Percentiles rank a stretch among this genome's conserved stretches.
Evolutionary conservation across 2,329 filamentous ascomycete species (phyloP).

Genomic region (Penicillium sumatraense): DNA sequence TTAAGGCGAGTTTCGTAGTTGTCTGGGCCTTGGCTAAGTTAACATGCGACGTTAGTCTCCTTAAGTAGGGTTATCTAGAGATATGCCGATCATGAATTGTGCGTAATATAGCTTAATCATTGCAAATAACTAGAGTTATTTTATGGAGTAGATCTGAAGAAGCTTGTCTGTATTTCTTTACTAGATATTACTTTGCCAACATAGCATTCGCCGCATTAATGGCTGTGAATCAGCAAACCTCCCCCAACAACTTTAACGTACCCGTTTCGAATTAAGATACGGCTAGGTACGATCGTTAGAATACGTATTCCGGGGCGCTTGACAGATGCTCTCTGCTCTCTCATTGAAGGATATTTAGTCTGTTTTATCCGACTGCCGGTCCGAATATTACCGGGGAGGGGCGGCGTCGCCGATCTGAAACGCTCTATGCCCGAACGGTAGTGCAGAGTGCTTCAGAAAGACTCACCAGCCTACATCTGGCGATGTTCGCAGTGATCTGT

Average conservation of each 20-base stretch:
- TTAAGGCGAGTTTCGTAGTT: not conserved
- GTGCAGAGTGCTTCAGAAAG: constrained; percentile 13
- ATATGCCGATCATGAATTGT: not conserved
- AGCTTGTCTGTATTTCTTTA: not conserved
- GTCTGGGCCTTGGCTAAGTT: not conserved
- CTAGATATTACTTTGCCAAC: not conserved
- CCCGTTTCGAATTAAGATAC: not conserved
- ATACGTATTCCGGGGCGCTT: not conserved
- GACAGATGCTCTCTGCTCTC: not conserved
- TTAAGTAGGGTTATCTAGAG: not conserved
- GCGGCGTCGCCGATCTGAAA: constrained; percentile 22
- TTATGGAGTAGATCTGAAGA: not conserved
- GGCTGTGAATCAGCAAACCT: not conserved
- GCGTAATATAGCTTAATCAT: not conserved
- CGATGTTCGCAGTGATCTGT: constrained; percentile 2
- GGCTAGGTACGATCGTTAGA: not conserved
- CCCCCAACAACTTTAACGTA: not conserved
- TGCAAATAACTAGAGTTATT: not conserved
- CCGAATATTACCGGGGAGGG: constrained; percentile 13
- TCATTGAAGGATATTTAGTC: constrained; percentile 18
- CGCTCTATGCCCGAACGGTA: constrained; percentile 14
- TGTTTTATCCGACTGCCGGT: constrained; percentile 1
- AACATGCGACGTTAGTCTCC: not conserved
- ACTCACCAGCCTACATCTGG: not conserved
- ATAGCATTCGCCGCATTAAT: not conserved